Base-by-base conservation (phyloP, 169 alveolate species). In the Plasmodium inui region DNA sequence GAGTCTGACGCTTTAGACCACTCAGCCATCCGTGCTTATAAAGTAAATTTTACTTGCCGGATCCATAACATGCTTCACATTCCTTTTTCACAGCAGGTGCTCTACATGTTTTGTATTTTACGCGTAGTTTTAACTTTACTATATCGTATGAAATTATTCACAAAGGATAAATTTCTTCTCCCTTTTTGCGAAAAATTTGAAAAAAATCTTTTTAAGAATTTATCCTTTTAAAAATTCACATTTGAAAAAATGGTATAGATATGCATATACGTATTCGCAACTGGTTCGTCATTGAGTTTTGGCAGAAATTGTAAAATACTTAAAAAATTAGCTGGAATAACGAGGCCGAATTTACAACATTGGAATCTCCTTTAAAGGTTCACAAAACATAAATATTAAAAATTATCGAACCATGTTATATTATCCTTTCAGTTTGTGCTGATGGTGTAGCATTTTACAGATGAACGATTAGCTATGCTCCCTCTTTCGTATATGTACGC, bases 1-100 rank as follows among this genome's bases (percentile, higher is more conserved):
- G 97, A 95, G 97, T 95, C 97, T 95, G 95, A 95, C 97, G 97
- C 97, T 95, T 95, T 95, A 95, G 97, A 95, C 97, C 97, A 94
- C 97, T 95, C 97, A 95, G 97, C 97, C 97, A 95, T 94, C 92
- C 96, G 95, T 95, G 96, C 97, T 88, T 32, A 67, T 0, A 0
- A 7, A 32, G 46, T 39, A 9, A 4, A 37, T 5, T 67, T 28
- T 83, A 19, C 46, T 55, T 67, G 19, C 44, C 9, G 26, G 44
- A 34, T 32, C 55, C 22, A 74, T 74, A 10, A 74, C 71, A 82
- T 82, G 22, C 22, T 41, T 70, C 5, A 12, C 28, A 67, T 8
- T 67, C 22, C n/a, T 28, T 28, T 8, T 7, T 8, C 41, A 67
- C 37, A 67, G 1, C 9, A 67, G 76, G 32, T 67, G 76, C 76